phyloP scores from a whole-genome alignment of 2,329 filamentous ascomycete species.

The Stylonectria norvegica region DNA sequence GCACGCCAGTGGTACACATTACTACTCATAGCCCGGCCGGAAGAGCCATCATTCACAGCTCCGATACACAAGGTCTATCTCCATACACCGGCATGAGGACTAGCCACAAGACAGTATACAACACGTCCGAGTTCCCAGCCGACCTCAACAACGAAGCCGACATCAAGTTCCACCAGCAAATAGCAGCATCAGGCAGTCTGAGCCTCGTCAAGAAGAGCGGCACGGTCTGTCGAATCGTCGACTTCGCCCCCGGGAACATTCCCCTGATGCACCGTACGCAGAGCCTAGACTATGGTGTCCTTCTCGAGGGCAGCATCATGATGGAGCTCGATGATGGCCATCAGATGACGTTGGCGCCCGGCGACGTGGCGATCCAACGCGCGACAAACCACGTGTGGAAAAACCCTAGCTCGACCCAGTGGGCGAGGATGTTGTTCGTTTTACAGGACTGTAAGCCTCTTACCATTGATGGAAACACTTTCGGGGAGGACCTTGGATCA shows the following conservation, averaged over 20 bases:
- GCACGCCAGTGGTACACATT: too few relatives aligned
- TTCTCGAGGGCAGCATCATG: too few relatives aligned
- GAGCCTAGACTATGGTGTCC: too few relatives aligned
- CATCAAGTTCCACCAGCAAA: background rate
- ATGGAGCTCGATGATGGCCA: too few relatives aligned
- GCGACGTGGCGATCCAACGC: too few relatives aligned
- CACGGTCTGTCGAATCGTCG: background rate
- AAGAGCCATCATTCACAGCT: background rate
- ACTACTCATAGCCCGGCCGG: background rate
- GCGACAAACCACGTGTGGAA: too few relatives aligned
- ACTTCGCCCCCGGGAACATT: too few relatives aligned
- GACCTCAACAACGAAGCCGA: background rate
- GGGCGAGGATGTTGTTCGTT: background rate
- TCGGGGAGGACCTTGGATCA: too few relatives aligned
- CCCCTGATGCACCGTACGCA: too few relatives aligned
- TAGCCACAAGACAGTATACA: background rate
- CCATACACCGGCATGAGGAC: background rate
- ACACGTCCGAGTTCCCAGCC: background rate
- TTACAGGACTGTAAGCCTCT: background rate
- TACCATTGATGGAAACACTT: background rate
- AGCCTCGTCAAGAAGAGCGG: background rate
- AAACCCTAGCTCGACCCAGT: too few relatives aligned
- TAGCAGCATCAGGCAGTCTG: background rate
- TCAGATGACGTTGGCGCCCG: too few relatives aligned
- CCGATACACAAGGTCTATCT: too few relatives aligned